A percentile compares a stretch with the other conserved stretches of the same genome.
Evolutionary conservation across 257 asterid species (phyloP).

Genomic region (Osmanthus fragrans): DNA sequence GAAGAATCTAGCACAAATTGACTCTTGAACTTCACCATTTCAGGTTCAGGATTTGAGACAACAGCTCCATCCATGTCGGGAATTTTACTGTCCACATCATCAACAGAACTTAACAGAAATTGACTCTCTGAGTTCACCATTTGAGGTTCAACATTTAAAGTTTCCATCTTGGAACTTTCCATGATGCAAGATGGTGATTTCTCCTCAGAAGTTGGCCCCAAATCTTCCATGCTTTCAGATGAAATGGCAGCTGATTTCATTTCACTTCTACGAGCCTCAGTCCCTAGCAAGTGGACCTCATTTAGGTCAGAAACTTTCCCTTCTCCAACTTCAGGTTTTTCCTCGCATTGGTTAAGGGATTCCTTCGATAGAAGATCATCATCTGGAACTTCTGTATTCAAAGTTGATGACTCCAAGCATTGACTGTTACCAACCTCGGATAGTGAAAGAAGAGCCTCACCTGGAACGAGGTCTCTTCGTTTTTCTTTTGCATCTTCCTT

Average conservation of each 20-base stretch:
- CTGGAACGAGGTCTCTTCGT: neutral
- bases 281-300: neutral
- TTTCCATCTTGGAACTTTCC: neutral
- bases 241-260: slow-evolving; percentile 6
- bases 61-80: neutral
- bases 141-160: neutral
- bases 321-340: neutral
- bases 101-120: neutral
- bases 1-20: neutral
- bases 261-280: slow-evolving; percentile 25
- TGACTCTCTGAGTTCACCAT: neutral
- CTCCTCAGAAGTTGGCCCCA: slow-evolving; percentile 1
- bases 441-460: slow-evolving; percentile 15
- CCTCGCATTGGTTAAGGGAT: neutral
- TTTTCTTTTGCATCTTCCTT: slow-evolving; percentile 9
- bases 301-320: neutral
- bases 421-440: slow-evolving; percentile 14
- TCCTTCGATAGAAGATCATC: neutral
- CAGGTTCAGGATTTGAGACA: neutral
- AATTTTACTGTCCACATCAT: neutral
- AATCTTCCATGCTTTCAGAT: slow-evolving; percentile 1
- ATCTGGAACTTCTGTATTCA: neutral
- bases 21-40: neutral
- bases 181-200: slow-evolving; percentile 1
- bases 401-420: slow-evolving; percentile 13